Evolutionary conservation across 345 rosid species (phyloP), one percentile per base, ranked within the genome.

Genomic region (Brassica juncea): DNA sequence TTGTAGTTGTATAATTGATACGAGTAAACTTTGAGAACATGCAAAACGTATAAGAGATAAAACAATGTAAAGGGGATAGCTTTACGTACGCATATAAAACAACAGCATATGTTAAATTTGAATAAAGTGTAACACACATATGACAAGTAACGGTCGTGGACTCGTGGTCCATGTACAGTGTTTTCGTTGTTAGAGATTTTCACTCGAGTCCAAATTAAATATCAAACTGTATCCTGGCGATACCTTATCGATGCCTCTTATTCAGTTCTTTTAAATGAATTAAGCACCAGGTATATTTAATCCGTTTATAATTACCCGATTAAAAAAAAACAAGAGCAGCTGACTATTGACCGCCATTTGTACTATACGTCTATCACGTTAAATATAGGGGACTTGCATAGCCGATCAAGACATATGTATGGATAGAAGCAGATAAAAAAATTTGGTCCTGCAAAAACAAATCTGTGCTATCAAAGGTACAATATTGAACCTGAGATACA

Each of bases 281-380:
- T 39, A 59, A 55, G 28, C 19, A 74, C 37, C 15, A 54, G 30
- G 27, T 21, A 8, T 2, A 23, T 32, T 32, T n/a, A 2, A 19
- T 19, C 14, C 70, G 9, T 21, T 35, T 35, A 66, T 34, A 65
- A 4, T 10, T 66, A 52, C 12, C 35, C 10, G 6, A 54, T 55
- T 55, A 37, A 15, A 66, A 35, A 9, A 14, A 23, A 8, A 31
- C 32, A 16, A 3, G 5, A 47, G 57, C 65, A 76, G 68, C 61
- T 31, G 52, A 76, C 68, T 68, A 63, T 70, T 63, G 76, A 77
- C 71, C 32, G 39, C 39, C 47, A 54, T 60, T 76, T 44, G 31
- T 65, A 39, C 68, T 54, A 27, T 16, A 11, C 55, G 70, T 12
- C 21, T 60, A 77, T 77, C 42, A 34, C 59, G 42, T 60, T 15